These are phyloP conservation scores for Funneliformis caledonium DNA, from an alignment of 371 early-diverging fungal species.

Conservation along the genomic window DNA sequence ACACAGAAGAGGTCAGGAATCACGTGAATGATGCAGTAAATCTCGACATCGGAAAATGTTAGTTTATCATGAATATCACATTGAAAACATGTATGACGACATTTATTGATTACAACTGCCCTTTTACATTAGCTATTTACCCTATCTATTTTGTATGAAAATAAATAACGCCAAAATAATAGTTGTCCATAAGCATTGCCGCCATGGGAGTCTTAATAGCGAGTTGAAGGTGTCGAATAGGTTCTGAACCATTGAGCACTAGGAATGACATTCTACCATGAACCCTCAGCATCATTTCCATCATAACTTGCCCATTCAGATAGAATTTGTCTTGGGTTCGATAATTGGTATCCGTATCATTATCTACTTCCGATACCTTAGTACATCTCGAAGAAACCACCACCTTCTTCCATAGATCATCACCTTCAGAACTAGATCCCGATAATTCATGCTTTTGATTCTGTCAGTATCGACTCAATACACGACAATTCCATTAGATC, in stretches of 20 bases:
- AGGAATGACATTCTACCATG: neutral
- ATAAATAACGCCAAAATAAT: neutral
- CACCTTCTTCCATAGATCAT: neutral
- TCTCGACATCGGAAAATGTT: too few species aligned
- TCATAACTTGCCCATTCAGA: neutral
- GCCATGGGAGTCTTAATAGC: neutral
- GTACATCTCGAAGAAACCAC: slow-evolving; percentile 26
- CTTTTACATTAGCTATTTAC: too few species aligned
- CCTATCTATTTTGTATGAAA: neutral
- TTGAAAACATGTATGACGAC: too few species aligned
- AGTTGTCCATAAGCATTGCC: neutral
- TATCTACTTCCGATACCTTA: neutral
- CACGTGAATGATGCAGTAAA: too few species aligned
- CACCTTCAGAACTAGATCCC: neutral
- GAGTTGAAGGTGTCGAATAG: neutral
- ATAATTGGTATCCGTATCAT: slow-evolving; percentile 1
- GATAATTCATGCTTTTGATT: slow-evolving; percentile 14
- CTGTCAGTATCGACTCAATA: slow-evolving; percentile 23
- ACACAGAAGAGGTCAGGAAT: too few species aligned
- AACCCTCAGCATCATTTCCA: neutral
- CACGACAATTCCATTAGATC: neutral
- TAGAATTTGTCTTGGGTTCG: slow-evolving; percentile 10
- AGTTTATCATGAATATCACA: too few species aligned
- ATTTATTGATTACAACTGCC: neutral
- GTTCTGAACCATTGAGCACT: neutral